Percentiles rank a stretch among this genome's conserved stretches.
Conservation (phyloP, 352 stramenopile species). For the Hyaloperonospora brassicae region DNA sequence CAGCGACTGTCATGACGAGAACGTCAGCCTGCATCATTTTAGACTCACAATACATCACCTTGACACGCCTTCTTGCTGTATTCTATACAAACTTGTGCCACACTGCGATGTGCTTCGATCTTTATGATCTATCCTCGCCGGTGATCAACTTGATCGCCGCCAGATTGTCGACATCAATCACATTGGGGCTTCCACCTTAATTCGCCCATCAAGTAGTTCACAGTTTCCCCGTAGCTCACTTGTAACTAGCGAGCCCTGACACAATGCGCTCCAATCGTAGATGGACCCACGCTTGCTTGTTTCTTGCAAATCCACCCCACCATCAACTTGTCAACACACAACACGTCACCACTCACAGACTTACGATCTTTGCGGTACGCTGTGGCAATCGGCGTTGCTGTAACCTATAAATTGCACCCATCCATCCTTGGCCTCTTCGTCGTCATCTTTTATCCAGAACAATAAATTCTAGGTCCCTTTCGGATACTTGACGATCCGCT, state of each 20-base stretch:
- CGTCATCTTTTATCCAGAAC: neutral
- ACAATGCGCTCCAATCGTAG: neutral
- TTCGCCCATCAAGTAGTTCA: neutral
- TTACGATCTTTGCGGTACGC: neutral
- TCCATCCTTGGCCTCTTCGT: neutral
- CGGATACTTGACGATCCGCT: neutral
- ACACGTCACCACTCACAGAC: neutral
- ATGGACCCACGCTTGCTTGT: neutral
- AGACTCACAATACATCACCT: neutral
- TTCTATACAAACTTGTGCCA: constrained; percentile 1
- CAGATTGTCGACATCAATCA: neutral
- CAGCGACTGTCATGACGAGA: neutral
- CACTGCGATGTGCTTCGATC: neutral
- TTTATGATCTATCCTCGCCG: constrained; percentile 12
- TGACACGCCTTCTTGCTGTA: neutral
- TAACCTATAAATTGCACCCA: neutral
- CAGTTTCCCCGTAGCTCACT: no score
- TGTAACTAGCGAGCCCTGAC: neutral
- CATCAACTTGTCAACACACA: neutral
- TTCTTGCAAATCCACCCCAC: neutral
- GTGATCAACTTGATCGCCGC: constrained; percentile 6
- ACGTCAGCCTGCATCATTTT: neutral
- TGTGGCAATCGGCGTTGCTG: neutral
- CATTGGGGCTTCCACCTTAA: neutral
- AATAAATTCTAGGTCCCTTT: neutral